These are phyloP conservation scores for Shiraia bambusicola DNA, from an alignment of 2,329 filamentous ascomycete genomes.

Conservation along the genomic window DNA sequence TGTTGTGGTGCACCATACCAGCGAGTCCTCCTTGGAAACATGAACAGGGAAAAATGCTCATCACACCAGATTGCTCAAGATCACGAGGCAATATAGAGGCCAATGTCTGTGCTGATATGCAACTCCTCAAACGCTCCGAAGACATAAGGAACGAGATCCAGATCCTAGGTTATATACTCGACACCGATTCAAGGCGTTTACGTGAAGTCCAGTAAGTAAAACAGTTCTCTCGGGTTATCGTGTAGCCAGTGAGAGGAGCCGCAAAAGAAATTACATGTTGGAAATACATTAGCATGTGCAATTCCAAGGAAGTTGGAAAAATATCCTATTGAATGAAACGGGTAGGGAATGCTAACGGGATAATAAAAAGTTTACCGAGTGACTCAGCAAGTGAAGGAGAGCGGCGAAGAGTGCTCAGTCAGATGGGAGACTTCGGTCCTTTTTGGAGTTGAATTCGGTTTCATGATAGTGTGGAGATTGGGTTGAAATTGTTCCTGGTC, in stretches of 20 bases:
- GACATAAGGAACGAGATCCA: constrained; percentile 19
- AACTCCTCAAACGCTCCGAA: constrained; percentile 9
- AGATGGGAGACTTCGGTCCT: constrained; percentile 24
- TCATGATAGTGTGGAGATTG: no score
- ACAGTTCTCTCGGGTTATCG: not conserved
- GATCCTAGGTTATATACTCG: constrained; percentile 23
- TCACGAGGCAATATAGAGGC: constrained; percentile 9
- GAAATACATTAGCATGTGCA: not conserved
- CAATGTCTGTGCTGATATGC: constrained; percentile 18
- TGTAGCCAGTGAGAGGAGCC: not conserved
- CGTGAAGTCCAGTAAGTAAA: constrained; percentile 26
- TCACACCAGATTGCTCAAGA: constrained; percentile 12
- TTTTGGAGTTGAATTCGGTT: constrained; percentile 19
- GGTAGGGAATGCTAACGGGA: constrained; percentile 4
- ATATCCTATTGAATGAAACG: not conserved
- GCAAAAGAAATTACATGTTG: not conserved
- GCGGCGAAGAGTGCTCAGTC: constrained; percentile 10
- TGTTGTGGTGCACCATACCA: constrained; percentile 22
- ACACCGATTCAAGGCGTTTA: constrained; percentile 13
- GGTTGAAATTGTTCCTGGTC: no score
- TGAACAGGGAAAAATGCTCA: not conserved
- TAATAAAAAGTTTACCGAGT: constrained; percentile 12
- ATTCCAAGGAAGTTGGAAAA: not conserved
- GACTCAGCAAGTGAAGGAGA: constrained; percentile 16
- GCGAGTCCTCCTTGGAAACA: constrained; percentile 3